Conservation (phyloP, 495 filamentous ascomycete species). For the Penicillium angulare region DNA sequence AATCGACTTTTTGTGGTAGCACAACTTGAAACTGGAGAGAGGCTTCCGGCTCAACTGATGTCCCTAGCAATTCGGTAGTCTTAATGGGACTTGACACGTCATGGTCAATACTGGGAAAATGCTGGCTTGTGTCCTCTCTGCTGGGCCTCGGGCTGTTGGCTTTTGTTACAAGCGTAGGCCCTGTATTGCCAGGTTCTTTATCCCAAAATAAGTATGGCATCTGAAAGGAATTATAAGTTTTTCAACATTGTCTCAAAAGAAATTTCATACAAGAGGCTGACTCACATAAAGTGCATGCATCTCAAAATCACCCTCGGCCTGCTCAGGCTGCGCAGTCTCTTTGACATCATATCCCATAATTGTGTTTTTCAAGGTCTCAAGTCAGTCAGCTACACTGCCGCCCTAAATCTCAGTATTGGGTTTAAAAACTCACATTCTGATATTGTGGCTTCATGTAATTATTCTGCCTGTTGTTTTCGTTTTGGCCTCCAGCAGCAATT, state of each 20-base stretch:
- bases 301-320: neutral
- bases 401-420: neutral
- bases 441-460: slow-evolving; percentile 18
- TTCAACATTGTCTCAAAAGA: neutral
- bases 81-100: no score
- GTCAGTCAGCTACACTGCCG: neutral
- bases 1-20: no score
- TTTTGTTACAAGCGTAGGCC: neutral
- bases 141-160: neutral
- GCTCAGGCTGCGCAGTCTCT: neutral
- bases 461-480: neutral
- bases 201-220: slow-evolving; percentile 18
- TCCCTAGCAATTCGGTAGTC: no score
- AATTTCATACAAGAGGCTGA: neutral
- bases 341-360: neutral
- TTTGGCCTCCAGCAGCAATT: slow-evolving; percentile 1
- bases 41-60: no score
- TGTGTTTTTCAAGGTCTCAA: neutral
- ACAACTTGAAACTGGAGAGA: no score
- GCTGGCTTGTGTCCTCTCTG: neutral
- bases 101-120: neutral
- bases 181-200: neutral
- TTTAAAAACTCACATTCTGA: neutral
- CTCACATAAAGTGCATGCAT: neutral
- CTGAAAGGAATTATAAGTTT: neutral